Conservation (phyloP, 176 grass and related monocot species). For the Themeda triandra region DNA sequence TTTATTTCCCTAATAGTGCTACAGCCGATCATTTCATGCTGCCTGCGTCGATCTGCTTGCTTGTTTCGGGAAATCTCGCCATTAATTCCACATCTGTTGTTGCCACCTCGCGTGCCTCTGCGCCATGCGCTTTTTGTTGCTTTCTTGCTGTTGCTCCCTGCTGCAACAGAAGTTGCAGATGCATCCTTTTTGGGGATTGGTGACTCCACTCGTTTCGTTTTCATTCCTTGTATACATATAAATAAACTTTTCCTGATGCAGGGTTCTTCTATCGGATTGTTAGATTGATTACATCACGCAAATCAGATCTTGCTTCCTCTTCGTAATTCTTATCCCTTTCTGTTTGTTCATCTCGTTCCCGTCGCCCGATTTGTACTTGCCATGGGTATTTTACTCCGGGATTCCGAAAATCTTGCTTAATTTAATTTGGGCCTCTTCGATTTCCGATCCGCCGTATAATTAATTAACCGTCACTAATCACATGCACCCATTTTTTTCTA, state of each 20-base stretch:
- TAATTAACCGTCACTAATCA: not conserved
- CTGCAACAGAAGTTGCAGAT: not conserved
- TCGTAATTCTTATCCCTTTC: too few relatives aligned
- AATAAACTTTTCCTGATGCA: not conserved
- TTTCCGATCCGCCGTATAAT: not conserved
- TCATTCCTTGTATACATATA: constrained; percentile 7
- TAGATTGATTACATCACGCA: not conserved
- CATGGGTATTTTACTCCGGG: not conserved
- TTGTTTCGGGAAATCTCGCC: constrained; percentile 25
- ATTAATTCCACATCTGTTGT: not conserved
- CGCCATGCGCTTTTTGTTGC: not conserved
- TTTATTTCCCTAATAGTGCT: not conserved
- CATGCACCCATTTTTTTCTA: not conserved
- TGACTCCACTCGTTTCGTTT: not conserved
- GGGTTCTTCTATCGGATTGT: not conserved
- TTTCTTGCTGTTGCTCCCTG: not conserved
- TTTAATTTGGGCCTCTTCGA: not conserved
- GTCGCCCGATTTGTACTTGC: not conserved
- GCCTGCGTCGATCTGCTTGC: not conserved
- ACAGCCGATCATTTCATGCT: constrained; percentile 51
- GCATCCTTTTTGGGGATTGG: constrained; percentile 23
- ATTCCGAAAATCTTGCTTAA: not conserved
- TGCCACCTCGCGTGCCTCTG: constrained; percentile 13
- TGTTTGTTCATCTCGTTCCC: not conserved
- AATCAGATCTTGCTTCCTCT: not conserved